Base-by-base conservation (phyloP, 2,329 filamentous ascomycete genomes). In the Ophiostoma ulmi region DNA sequence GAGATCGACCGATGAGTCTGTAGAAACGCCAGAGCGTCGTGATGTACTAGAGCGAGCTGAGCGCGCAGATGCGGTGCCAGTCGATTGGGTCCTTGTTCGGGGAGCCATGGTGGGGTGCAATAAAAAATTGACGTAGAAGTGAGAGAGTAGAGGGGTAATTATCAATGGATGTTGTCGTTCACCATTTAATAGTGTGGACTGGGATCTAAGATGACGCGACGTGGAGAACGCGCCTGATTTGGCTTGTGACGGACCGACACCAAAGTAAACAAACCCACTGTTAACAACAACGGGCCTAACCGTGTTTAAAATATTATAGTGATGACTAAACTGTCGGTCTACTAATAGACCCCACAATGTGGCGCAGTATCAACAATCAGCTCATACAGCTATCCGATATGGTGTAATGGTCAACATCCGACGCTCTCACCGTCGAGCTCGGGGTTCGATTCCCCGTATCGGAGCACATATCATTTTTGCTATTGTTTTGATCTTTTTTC, bases 401-500 rank as follows among this genome's bases (percentile, higher is more conserved):
- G 72, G 72, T 73, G 72, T 73, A 73, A 73, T 73, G 72, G 72
- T 69, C 69, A 73, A 73, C 72, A 73, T 73, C 72, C 72, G 72
- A 73, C 72, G 72, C 72, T 73, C 72, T 73, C 72, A 73, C 72
- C 72, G 72, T 73, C 72, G 72, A 73, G 72, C 72, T 73, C 72
- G 72, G 72, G 72, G 72, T 73, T 73, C 72, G 72, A 73, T 73
- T 73, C 72, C 72, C 72, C 72, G 72, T 73, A 73, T 73, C 72
- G 72, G 72, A 73, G 72, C 66, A 66, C 20, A 66, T 55, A 48
- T 48, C n/a, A 13, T 64, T 68, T 70, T 63, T 36, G 52, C 44
- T 8, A 26, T 52, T 68, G 69, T 17, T 67, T 44, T 5, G 7
- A 31, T 63, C 36, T 11, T 36, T 6, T 14, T 10, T 36, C 5